A percentile compares a stretch with the other conserved stretches of the same genome.
phyloP scores from a whole-genome alignment of 139 green algal genomes.

The Tetraselmis striata region DNA sequence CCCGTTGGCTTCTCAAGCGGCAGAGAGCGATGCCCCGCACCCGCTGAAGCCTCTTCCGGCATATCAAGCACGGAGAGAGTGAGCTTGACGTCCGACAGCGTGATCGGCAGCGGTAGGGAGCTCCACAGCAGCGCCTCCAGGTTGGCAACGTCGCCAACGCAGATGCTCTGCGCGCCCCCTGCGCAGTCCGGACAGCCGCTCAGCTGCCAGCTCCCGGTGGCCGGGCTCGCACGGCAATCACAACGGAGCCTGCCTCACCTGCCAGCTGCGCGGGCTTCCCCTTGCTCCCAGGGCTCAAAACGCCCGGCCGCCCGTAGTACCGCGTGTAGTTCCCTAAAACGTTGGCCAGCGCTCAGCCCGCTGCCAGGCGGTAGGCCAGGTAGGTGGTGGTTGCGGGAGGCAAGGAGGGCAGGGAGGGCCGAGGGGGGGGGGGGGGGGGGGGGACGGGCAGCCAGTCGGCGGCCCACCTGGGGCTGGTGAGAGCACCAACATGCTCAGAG shows the following conservation, averaged over 20 bases:
- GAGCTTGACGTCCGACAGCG: neutral
- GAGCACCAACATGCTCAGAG: neutral
- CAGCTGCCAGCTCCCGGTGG: no score
- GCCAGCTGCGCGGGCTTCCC: neutral
- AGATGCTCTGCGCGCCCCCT: neutral
- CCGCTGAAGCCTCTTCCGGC: no score
- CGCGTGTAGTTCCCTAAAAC: neutral
- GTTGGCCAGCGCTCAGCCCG: no score
- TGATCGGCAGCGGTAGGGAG: neutral
- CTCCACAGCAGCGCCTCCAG: neutral
- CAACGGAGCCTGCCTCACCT: neutral
- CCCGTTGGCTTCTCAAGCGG: no score
- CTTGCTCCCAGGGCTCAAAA: neutral
- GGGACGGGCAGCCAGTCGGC: no score
- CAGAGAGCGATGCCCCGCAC: no score
- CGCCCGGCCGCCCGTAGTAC: neutral
- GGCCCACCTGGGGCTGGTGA: neutral
- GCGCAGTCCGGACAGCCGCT: no score
- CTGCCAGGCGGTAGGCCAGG: no score
- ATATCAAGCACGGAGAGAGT: neutral
- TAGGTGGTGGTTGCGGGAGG: no score
- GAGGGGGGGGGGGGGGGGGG: no score
- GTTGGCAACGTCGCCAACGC: neutral
- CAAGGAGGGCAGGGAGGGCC: no score
- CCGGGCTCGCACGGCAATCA: no score